Percentiles rank a stretch among this genome's conserved stretches.
phyloP scores from a whole-genome alignment of 208 protist genomes.

The Histomonas meleagridis region DNA sequence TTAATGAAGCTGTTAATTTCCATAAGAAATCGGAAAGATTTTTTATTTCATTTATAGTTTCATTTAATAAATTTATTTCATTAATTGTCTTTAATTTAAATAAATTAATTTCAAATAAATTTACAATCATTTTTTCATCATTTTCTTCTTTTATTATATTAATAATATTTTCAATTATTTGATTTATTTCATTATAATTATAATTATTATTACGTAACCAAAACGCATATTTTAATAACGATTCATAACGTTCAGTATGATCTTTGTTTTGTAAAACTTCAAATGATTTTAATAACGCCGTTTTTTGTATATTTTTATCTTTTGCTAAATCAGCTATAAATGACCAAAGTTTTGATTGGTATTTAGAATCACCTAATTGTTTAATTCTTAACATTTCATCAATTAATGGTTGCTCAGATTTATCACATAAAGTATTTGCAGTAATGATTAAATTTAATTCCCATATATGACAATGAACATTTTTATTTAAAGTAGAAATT shows the following conservation, averaged over 20 bases:
- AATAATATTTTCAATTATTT: background rate
- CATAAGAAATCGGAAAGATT: background rate
- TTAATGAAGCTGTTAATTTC: background rate
- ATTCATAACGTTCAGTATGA: background rate
- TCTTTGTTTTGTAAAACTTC: background rate
- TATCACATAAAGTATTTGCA: background rate
- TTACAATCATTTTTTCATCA: background rate
- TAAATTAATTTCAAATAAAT: background rate
- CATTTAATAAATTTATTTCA: background rate
- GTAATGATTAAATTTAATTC: background rate
- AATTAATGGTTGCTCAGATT: background rate
- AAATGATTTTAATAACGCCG: background rate
- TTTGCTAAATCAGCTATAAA: background rate
- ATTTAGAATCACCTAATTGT: background rate
- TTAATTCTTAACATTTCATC: conserved; percentile 32
- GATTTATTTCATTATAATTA: background rate
- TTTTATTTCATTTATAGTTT: background rate
- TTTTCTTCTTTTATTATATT: background rate
- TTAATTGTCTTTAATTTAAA: background rate
- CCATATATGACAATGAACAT: conserved; percentile 11
- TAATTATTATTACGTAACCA: background rate
- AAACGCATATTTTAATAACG: background rate
- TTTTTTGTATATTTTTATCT: background rate
- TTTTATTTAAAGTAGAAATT: background rate
- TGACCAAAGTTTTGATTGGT: background rate